Percentiles rank a stretch among this genome's conserved stretches.
phyloP scores from a whole-genome alignment of 352 stramenopile species.

The Phytophthora litchii region DNA sequence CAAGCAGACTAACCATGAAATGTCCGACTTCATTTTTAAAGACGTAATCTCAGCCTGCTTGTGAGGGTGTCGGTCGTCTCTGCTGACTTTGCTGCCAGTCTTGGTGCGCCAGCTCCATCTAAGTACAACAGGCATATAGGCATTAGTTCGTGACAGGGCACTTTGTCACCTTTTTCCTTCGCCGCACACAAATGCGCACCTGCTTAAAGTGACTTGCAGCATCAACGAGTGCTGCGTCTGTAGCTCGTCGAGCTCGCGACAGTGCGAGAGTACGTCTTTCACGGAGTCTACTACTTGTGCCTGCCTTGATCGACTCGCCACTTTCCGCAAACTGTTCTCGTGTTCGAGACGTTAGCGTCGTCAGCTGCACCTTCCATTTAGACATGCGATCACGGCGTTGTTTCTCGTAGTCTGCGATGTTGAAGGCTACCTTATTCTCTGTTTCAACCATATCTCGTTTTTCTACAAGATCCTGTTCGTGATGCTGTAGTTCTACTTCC shows the following conservation, averaged over 20 bases:
- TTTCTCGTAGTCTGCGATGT: conserved; percentile 48
- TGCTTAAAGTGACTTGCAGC: conserved; percentile 61
- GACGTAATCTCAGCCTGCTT: conserved; percentile 25
- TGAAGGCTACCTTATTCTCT: conserved; percentile 28
- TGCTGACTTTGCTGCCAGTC: conserved; percentile 58
- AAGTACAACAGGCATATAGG: conserved; percentile 23
- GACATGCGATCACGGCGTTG: conserved; percentile 46
- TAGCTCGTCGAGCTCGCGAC: conserved; percentile 39
- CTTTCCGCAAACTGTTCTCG: conserved; percentile 43
- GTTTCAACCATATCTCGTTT: conserved; percentile 19
- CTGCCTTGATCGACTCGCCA: conserved; percentile 21
- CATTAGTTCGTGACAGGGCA: conserved; percentile 18
- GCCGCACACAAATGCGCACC: conserved; percentile 30
- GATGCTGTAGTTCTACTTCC: conserved; percentile 21
- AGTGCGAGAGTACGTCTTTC: conserved; percentile 28
- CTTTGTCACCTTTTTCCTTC: conserved; percentile 7
- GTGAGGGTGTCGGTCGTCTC: conserved; percentile 36
- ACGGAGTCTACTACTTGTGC: conserved; percentile 25
- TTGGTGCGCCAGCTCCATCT: conserved; percentile 67
- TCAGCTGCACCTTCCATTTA: conserved; percentile 62
- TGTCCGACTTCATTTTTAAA: conserved; percentile 22
- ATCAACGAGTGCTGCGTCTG: conserved; percentile 51
- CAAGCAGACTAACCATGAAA: conserved; percentile 1
- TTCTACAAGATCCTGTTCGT: conserved; percentile 27
- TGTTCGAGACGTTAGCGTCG: conserved; percentile 47